Conservation (phyloP, 2,329 filamentous ascomycete genomes). For the Orbilia oligospora region DNA sequence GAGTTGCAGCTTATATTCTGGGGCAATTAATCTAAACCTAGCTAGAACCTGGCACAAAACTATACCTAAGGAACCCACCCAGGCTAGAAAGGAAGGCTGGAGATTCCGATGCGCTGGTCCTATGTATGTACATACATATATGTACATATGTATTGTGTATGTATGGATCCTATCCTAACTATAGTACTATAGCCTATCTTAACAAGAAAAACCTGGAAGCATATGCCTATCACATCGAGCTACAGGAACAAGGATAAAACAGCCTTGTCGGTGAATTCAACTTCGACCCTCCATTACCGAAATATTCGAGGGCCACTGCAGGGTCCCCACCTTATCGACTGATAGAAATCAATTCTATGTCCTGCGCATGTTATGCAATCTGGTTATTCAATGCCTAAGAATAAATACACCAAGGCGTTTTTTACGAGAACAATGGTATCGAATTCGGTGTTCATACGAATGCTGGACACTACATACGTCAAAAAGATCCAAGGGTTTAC, state of each 20-base stretch:
- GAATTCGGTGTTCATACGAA: conserved; percentile 14
- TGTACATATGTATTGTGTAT: too few species aligned
- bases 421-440: conserved; percentile 22
- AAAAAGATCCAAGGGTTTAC: background rate
- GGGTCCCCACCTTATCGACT: conserved; percentile 1
- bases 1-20: conserved; percentile 44
- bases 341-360: background rate
- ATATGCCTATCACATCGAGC: conserved; percentile 1
- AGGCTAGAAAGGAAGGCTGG: background rate
- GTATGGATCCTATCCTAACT: background rate
- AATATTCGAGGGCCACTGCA: background rate
- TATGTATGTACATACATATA: too few species aligned
- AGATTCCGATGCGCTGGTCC: conserved; percentile 44
- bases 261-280: conserved; percentile 33
- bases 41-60: background rate
- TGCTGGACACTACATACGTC: conserved; percentile 4
- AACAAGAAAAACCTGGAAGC: background rate
- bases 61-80: conserved; percentile 3
- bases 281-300: conserved; percentile 42
- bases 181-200: conserved; percentile 19
- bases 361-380: background rate
- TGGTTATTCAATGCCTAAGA: background rate
- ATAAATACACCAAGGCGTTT: background rate
- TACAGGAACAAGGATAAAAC: conserved; percentile 19
- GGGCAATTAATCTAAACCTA: conserved; percentile 35